phyloP scores from a whole-genome alignment of 805 yeast species.

The Ogataea paraovalis region DNA sequence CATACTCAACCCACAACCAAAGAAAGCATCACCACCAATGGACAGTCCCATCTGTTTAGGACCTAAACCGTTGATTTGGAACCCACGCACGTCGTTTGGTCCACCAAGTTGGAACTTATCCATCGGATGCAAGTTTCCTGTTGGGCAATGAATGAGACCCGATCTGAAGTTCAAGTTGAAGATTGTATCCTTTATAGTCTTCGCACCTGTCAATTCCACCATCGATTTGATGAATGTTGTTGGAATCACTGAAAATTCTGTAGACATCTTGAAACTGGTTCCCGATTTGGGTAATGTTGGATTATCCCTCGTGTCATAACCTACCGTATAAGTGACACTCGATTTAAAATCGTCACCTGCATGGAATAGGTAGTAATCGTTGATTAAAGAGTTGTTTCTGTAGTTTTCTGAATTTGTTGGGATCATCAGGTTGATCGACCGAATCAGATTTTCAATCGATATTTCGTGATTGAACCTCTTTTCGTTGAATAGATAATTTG shows the following conservation, averaged over 20 bases:
- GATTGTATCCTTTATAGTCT: conserved; percentile 16
- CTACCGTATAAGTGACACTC: conserved; percentile 36
- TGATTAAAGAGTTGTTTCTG: conserved; percentile 29
- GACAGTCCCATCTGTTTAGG: conserved; percentile 48
- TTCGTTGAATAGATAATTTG: conserved; percentile 31
- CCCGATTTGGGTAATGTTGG: conserved; percentile 43
- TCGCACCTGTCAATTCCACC: conserved; percentile 36
- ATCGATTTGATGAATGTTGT: conserved; percentile 39
- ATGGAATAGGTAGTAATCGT: conserved; percentile 32
- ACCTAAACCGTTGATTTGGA: conserved; percentile 48
- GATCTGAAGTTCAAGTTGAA: conserved; percentile 22
- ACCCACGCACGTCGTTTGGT: conserved; percentile 54
- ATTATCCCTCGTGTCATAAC: conserved; percentile 43
- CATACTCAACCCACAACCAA: conserved; percentile 42
- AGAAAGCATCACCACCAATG: conserved; percentile 50
- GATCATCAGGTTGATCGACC: conserved; percentile 32
- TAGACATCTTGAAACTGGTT: conserved; percentile 27
- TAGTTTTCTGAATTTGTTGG: conserved; percentile 16
- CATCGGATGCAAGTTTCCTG: conserved; percentile 34
- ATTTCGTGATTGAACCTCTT: conserved; percentile 43
- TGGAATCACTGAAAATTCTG: conserved; percentile 25
- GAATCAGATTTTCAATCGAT: conserved; percentile 39
- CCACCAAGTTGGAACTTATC: conserved; percentile 58
- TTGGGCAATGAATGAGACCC: conserved; percentile 23
- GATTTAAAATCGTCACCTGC: conserved; percentile 46